Conservation (phyloP, 371 early-diverging fungal species). For the Quaeritorhiza haematococci region DNA sequence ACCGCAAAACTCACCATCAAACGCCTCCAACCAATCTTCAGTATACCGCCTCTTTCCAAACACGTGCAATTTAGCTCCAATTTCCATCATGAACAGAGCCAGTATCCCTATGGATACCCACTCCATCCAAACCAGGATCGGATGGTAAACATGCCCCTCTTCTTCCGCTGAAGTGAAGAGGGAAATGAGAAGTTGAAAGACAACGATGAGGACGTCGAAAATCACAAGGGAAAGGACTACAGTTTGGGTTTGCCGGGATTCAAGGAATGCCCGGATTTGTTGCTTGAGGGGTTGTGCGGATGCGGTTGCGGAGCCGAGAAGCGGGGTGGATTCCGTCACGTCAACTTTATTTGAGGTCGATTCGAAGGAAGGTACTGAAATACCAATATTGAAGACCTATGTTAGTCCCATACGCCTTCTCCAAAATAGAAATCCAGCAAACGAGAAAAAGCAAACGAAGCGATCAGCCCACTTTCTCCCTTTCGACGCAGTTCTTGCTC, state of each 20-base stretch:
- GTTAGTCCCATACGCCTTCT: too few species aligned
- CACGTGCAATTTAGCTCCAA: not conserved
- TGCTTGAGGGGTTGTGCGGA: not conserved
- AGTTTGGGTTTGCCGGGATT: not conserved
- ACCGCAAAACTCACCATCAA: slow-evolving; percentile 10
- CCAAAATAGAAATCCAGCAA: too few species aligned
- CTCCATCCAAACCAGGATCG: not conserved
- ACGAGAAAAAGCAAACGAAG: too few species aligned
- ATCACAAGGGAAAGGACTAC: not conserved
- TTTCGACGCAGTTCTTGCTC: too few species aligned
- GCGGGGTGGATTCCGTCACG: not conserved
- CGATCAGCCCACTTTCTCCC: too few species aligned
- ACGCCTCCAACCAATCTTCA: slow-evolving; percentile 1
- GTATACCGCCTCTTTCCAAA: not conserved
- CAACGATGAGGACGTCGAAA: not conserved
- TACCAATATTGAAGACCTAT: too few species aligned
- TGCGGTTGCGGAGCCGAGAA: not conserved
- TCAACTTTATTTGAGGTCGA: not conserved
- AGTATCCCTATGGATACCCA: not conserved
- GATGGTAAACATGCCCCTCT: not conserved
- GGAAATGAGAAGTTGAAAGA: not conserved
- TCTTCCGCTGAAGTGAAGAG: not conserved
- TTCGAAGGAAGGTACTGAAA: not conserved
- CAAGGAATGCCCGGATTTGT: too few species aligned
- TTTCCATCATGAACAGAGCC: slow-evolving; percentile 1